Base-by-base conservation (phyloP, 495 filamentous ascomycete genomes). In the Aspergillus heteromorphus region DNA sequence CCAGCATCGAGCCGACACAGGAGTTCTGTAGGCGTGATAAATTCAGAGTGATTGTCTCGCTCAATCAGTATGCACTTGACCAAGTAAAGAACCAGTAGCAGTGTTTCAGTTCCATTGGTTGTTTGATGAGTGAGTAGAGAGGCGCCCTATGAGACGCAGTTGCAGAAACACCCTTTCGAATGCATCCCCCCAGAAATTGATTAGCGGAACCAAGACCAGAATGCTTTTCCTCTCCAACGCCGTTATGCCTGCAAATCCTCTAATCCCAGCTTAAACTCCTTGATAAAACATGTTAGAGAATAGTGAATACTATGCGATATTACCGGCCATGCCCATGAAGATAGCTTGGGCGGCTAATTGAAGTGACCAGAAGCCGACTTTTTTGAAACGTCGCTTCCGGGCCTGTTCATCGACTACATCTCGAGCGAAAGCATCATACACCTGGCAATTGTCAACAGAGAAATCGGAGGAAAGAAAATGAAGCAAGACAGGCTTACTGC, bases 351-450 rank as follows among this genome's bases (percentile, higher is more conserved):
- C 88, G 2, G 90, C 86, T 43, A 97, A 70, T 65, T 91, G 89
- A 34, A 98, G 74, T 9, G 89, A 95, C 93, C 93, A 98, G 59
- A 97, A 83, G 20, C 93, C 93, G 16, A 98, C 95, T 65, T 97
- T 95, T 74, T 91, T 95, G 64, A 98, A 86, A 38, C 95, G 83
- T 38, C 92, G 78, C 64, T 89, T 86, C 30, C 90, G 82, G 54
- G 85, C 87, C 67, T 95, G 83, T 54, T 92, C 83, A 65, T 97
- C 91, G 43, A 87, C 82, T 17, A 97, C 89, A 72, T 92, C 87
- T 51, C 83, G 82, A 17, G 91, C 90, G 69, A 98, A 97, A 1
- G 93, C 93, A 58, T 87, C 80, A 60, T 98, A 98, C 27, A 89
- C 88, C 81, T 87, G 19, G 1, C 52, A 51, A 20, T 30, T 16